These are phyloP conservation scores for Wickerhamiella siamensis DNA, from an alignment of 805 yeast species.

Conservation along the genomic window DNA sequence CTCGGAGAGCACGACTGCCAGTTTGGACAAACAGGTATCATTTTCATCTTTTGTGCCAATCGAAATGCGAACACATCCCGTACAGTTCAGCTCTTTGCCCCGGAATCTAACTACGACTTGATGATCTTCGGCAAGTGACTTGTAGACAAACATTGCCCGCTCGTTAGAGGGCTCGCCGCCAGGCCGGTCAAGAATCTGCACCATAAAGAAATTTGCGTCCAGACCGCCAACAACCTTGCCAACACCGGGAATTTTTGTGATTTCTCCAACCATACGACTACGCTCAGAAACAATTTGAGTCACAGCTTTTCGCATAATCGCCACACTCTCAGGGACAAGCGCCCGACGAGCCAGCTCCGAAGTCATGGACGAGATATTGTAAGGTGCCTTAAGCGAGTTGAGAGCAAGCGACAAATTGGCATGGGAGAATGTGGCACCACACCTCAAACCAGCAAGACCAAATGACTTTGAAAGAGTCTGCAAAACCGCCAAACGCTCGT, in stretches of 20 bases:
- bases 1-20: conserved; percentile 25
- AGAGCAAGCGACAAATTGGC: conserved; percentile 47
- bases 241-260: conserved; percentile 45
- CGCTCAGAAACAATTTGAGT: conserved; percentile 42
- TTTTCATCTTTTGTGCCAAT: conserved; percentile 78
- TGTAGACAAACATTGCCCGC: conserved; percentile 53
- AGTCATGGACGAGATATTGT: conserved; percentile 75
- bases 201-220: conserved; percentile 73
- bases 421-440: conserved; percentile 66
- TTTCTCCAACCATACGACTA: conserved; percentile 33
- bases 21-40: conserved; percentile 35
- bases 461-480: conserved; percentile 92
- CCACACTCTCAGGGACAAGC: conserved; percentile 41
- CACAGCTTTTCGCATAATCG: conserved; percentile 43
- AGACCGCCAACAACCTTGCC: conserved; percentile 70
- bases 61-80: conserved; percentile 76
- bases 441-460: conserved; percentile 88
- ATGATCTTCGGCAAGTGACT: conserved; percentile 51
- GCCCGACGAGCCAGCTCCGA: conserved; percentile 66
- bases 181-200: conserved; percentile 48
- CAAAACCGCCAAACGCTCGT: conserved; percentile 71
- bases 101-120: conserved; percentile 81
- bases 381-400: conserved; percentile 91
- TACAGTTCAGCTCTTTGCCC: conserved; percentile 81
- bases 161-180: conserved; percentile 52